Evolutionary conservation across 2,329 filamentous ascomycete genomes (phyloP), one percentile per base, ranked within the genome.

Genomic region (Hawksworthiomyces lignivorus): DNA sequence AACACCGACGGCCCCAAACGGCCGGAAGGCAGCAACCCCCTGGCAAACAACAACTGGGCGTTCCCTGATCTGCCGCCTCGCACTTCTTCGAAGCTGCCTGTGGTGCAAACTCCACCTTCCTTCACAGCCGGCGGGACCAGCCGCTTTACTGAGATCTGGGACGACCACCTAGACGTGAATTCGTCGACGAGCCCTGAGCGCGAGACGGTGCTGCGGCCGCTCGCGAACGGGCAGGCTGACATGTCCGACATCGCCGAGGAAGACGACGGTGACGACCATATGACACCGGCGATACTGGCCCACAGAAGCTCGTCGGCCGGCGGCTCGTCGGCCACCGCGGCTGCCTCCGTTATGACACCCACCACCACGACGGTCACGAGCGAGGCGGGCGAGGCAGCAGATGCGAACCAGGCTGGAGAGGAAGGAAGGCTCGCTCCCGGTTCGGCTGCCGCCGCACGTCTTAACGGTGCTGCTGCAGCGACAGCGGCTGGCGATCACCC

Each of bases 41-140:
- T 81, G 14, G 76, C 68, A 1, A 75, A 75, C 53, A 79, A 79
- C 48, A 80, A 62, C 50, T 82, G 77, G 78, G 70, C 69, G 0
- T 81, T 80, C 50, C 62, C 65, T 6, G 20, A 21, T 26, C 12
- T 26, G 8, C 24, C 12, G 24, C 12, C 12, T 4, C 24, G 8
- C 8, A 8, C 24, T 26, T 26, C 24, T 26, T 8, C 8, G 8
- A 12, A 26, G 12, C 24, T 26, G n/a, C n/a, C n/a, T n/a, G n/a
- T n/a, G n/a, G n/a, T n/a, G n/a, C n/a, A n/a, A n/a, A n/a, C n/a
- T n/a, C n/a, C n/a, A n/a, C n/a, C n/a, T n/a, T n/a, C n/a, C n/a
- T n/a, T n/a, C n/a, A n/a, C n/a, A n/a, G n/a, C n/a, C n/a, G n/a
- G n/a, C n/a, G n/a, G n/a, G n/a, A n/a, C n/a, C n/a, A n/a, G n/a